phyloP scores from a whole-genome alignment of 2,329 filamentous ascomycete species.

The Ophiosphaerella herpotricha region DNA sequence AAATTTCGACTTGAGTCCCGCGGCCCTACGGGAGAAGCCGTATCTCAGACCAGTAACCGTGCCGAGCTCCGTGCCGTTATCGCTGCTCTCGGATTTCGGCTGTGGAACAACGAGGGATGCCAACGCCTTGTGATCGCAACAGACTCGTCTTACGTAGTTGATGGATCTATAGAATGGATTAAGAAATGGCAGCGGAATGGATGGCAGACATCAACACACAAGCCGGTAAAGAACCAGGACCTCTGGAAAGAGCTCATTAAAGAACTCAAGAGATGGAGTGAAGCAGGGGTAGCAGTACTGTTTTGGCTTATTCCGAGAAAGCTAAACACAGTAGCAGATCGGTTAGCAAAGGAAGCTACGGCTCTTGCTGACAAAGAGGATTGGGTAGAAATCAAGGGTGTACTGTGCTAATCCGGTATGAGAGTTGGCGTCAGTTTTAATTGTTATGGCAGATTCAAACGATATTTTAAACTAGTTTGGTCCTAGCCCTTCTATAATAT shows the following conservation, averaged over 20 bases:
- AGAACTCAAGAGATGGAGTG: conserved; percentile 12
- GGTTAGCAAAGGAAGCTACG: conserved; percentile 11
- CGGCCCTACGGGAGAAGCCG: conserved; percentile 49
- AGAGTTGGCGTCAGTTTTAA: no score
- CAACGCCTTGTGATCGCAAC: conserved; percentile 57
- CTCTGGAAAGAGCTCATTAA: conserved; percentile 52
- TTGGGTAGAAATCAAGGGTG: conserved; percentile 1
- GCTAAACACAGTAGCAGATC: conserved; percentile 12
- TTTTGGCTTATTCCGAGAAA: conserved; percentile 13
- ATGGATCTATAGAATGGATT: conserved; percentile 52
- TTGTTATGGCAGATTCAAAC: no score
- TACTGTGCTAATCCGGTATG: background rate
- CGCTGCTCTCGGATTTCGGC: conserved; percentile 52
- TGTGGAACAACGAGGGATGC: conserved; percentile 53
- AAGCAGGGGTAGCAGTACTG: conserved; percentile 6
- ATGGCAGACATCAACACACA: conserved; percentile 49
- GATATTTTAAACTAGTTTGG: no score
- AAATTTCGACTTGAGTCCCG: conserved; percentile 47
- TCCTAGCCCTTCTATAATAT: no score
- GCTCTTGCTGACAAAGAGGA: conserved; percentile 1
- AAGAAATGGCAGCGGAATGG: conserved; percentile 51
- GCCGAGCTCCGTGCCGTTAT: conserved; percentile 62
- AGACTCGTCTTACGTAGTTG: conserved; percentile 58
- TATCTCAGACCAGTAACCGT: conserved; percentile 56
- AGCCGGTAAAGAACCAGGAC: conserved; percentile 56